These are phyloP conservation scores for Suhomyces terraborum DNA, from an alignment of 1,139 yeast species.

Conservation along the genomic window DNA sequence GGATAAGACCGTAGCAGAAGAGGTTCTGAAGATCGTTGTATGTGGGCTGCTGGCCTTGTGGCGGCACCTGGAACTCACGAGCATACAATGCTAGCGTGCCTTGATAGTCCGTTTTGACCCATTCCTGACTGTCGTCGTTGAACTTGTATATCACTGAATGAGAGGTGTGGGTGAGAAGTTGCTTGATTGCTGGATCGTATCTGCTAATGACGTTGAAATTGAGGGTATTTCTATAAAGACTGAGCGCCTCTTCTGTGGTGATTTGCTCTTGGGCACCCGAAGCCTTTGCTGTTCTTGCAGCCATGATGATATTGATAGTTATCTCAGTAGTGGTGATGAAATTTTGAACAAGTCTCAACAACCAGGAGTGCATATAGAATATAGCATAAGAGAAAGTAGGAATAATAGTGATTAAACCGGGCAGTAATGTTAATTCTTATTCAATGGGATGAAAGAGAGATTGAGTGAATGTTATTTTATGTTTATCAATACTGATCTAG, in stretches of 20 bases:
- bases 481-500: no score
- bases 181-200: slow-evolving; percentile 80
- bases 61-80: slow-evolving; percentile 48
- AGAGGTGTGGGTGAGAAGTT: slow-evolving; percentile 71
- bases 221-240: slow-evolving; percentile 65
- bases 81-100: slow-evolving; percentile 83
- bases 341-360: no score
- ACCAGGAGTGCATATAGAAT: no score
- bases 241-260: slow-evolving; percentile 44
- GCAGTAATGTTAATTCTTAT: no score
- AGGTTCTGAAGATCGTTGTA: slow-evolving; percentile 48
- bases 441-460: no score
- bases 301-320: slow-evolving; percentile 3
- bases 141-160: slow-evolving; percentile 80
- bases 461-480: no score
- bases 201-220: slow-evolving; percentile 81
- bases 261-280: slow-evolving; percentile 17
- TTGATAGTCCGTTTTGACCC: slow-evolving; percentile 79
- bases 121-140: slow-evolving; percentile 63
- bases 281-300: slow-evolving; percentile 7
- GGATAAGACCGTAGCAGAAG: slow-evolving; percentile 76
- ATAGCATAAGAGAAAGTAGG: no score
- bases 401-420: no score
- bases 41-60: slow-evolving; percentile 19
- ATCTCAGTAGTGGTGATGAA: neutral